Evolutionary conservation across 2,329 filamentous ascomycete species (phyloP), one percentile per base, ranked within the genome.

Genomic region (Penicillium sp.): DNA sequence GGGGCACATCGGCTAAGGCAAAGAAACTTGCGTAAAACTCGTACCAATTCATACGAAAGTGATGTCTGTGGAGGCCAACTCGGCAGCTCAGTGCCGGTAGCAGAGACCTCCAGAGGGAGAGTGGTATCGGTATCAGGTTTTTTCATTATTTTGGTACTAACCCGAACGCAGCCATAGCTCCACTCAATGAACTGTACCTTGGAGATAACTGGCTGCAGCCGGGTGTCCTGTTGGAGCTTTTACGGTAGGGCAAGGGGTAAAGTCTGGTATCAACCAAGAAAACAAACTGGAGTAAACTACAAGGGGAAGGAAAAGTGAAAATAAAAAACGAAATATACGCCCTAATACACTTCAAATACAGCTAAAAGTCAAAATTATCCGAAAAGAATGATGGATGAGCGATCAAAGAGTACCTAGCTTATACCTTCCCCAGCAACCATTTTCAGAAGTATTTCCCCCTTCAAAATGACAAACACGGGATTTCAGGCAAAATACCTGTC

Each of bases 51-150:
- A 60, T 61, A 63, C 57, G 16, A 23, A 45, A 53, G 44, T 52
- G 47, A 27, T 40, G 50, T 50, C 47, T 56, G 58, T 62, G 59
- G 58, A 58, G 55, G 51, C 45, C 48, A 49, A 56, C 61, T 64
- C 64, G 64, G 64, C 64, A 66, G 61, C 49, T 7, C 39, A 47
- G 54, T 66, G 64, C 64, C 64, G 64, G 60, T 52, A 53, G 57
- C 27, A 44, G 31, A 41, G 21, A 44, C 50, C 52, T 50, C 27
- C 11, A 9, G 16, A 33, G 29, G 25, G 19, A 33, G 44, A 34
- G 53, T 55, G 50, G 53, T 58, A 49, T 60, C 23, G 41, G 41
- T 47, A 50, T 54, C 45, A 9, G 36, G 36, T 47, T 54, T 57
- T 55, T 49, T 33, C 34, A 33, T 39, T 49, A n/a, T 44, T 61